Base-by-base conservation (phyloP, 108 stramenopile genomes). In the Skeletonema menzelii region DNA sequence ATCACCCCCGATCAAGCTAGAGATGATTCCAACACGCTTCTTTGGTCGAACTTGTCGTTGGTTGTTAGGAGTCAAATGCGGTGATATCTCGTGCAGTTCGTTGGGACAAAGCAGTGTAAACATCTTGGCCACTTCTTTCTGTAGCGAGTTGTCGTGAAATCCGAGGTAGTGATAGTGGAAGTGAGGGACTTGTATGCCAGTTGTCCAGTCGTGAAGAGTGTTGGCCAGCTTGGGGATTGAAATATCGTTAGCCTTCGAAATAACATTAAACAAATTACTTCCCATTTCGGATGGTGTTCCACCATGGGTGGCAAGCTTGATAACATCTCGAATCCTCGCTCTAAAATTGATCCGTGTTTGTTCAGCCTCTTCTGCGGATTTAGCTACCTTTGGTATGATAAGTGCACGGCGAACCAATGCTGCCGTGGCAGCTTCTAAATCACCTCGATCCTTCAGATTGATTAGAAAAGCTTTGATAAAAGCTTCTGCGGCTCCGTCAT, bases 11-110 rank as follows among this genome's bases (percentile, higher is more conserved):
- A 83, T 75, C 24, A 83, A 28, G 27, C 59, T 53, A 35, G 77
- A 79, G 19, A 83, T 53, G 37, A 83, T 79, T 32, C 72, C 72
- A 72, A 83, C 57, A 49, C 60, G 35, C 35, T 69, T 79, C 56
- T 79, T 83, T 0, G 19, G 14, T 15, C 22, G 32, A 11, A n/a
- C 27, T 24, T 17, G 20, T n/a, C 28, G 17, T 5, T 58, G 30
- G 37, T 60, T 15, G 0, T 20, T 5, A 4, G 2, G 35, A 4
- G 40, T 1, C 22, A 67, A 53, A 46, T 72, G 66, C 1, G 44
- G 66, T 47, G 77, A 49, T 49, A 73, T 44, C 24, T 72, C 63
- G 27, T 61, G 67, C 44, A 73, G 42, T 5, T 20, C 13, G 10
- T 42, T 24, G 2, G 71, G 71, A 27, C 66, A 73, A 11, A 79